These are phyloP conservation scores for Eucalyptus pauciflora DNA, from an alignment of 345 rosid species.

Conservation along the genomic window DNA sequence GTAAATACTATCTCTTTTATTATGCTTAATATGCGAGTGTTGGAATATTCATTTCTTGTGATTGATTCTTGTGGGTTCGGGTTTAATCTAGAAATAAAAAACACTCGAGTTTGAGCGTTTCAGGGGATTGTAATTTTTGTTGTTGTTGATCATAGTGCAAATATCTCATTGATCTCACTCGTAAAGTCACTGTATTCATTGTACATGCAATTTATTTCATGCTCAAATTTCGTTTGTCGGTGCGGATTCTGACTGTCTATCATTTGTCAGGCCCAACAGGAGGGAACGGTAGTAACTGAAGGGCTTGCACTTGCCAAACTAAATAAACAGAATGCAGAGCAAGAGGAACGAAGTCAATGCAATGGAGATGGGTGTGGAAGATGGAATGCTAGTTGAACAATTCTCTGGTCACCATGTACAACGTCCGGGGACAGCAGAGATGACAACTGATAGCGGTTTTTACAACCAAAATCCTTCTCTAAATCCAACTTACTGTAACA, in stretches of 20 bases:
- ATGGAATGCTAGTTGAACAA: neutral
- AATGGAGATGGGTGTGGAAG: neutral
- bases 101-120: neutral
- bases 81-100: neutral
- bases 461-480: neutral
- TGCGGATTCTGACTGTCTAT: neutral
- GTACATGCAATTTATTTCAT: neutral
- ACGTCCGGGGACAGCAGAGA: neutral
- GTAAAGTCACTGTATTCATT: neutral
- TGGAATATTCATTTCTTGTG: neutral
- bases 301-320: neutral
- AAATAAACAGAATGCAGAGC: neutral
- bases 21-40: neutral
- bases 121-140: fast-evolving
- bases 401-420: fast-evolving
- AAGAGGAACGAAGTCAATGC: neutral
- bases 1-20: neutral
- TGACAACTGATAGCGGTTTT: neutral
- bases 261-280: neutral
- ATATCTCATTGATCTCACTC: neutral
- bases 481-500: neutral
- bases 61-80: neutral
- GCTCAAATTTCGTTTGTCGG: neutral
- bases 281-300: neutral
- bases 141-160: neutral